phyloP scores from a whole-genome alignment of 352 stramenopile genomes.

The Phytophthora tentaculata region DNA sequence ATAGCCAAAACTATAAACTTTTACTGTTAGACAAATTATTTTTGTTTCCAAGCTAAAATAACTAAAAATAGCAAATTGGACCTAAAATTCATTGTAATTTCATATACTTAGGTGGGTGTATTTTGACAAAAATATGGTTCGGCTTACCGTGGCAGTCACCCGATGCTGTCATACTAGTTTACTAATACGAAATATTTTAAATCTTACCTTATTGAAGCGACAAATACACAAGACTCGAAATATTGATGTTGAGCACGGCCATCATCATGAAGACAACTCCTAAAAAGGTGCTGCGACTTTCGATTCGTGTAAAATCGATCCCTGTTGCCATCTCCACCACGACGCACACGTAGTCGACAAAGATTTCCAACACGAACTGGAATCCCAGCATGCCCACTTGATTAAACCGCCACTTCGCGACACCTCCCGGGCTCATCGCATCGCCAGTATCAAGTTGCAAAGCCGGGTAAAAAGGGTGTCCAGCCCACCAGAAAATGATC shows the following conservation, averaged over 20 bases:
- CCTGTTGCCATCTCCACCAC: constrained; percentile 38
- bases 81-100: too few relatives aligned
- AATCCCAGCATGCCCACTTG: constrained; percentile 24
- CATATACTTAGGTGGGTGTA: too few relatives aligned
- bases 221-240: constrained; percentile 34
- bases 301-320: constrained; percentile 32
- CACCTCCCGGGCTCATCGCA: neutral
- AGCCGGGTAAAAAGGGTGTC: constrained; percentile 35
- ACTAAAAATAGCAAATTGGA: too few relatives aligned
- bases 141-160: too few relatives aligned
- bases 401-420: constrained; percentile 19
- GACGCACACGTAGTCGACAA: constrained; percentile 38
- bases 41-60: too few relatives aligned
- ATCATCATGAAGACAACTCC: too few relatives aligned
- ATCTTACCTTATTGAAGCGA: too few relatives aligned
- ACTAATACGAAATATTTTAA: too few relatives aligned
- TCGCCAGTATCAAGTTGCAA: constrained; percentile 1
- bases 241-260: constrained; percentile 43
- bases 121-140: too few relatives aligned
- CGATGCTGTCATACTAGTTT: too few relatives aligned
- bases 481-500: constrained; percentile 45
- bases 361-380: constrained; percentile 35
- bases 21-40: too few relatives aligned
- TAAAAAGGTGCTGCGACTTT: constrained; percentile 34
- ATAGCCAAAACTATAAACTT: too few relatives aligned